Evolutionary conservation across 257 asterid genomes (phyloP).

Genomic region (Solanum peruvianum): DNA sequence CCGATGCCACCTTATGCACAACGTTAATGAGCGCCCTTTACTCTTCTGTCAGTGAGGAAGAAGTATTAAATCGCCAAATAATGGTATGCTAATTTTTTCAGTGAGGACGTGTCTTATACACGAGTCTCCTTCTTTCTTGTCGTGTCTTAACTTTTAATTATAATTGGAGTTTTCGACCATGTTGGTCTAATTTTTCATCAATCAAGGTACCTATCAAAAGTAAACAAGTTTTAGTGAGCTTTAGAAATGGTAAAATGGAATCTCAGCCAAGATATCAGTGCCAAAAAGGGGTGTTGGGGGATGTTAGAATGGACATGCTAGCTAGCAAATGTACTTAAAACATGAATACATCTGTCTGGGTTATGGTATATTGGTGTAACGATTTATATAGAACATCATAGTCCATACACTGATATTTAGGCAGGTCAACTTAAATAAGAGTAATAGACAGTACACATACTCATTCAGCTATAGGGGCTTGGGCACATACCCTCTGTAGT

Average conservation of each 20-base stretch:
- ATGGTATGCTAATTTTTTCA: slow-evolving; percentile 40
- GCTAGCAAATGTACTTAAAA: neutral
- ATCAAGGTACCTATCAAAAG: neutral
- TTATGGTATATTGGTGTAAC: neutral
- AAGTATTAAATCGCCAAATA: slow-evolving; percentile 58
- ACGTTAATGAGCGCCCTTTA: slow-evolving; percentile 76
- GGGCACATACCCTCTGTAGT: neutral
- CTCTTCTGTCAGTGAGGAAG: slow-evolving; percentile 76
- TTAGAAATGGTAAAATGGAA: neutral
- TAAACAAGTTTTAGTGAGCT: neutral
- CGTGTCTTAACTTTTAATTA: neutral
- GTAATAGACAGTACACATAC: neutral
- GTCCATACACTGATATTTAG: neutral
- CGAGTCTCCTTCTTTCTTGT: neutral
- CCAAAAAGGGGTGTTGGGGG: neutral
- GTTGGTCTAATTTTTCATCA: neutral
- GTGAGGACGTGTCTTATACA: neutral
- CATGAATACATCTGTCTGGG: neutral
- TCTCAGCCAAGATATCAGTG: neutral
- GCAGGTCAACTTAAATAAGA: neutral
- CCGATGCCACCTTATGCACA: slow-evolving; percentile 83
- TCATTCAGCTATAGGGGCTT: neutral
- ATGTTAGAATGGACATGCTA: neutral
- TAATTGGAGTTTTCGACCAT: neutral
- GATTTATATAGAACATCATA: neutral